Percentiles rank a stretch among this genome's conserved stretches.
phyloP scores from a whole-genome alignment of 495 filamentous ascomycete species.

The Annulohypoxylon bovei region DNA sequence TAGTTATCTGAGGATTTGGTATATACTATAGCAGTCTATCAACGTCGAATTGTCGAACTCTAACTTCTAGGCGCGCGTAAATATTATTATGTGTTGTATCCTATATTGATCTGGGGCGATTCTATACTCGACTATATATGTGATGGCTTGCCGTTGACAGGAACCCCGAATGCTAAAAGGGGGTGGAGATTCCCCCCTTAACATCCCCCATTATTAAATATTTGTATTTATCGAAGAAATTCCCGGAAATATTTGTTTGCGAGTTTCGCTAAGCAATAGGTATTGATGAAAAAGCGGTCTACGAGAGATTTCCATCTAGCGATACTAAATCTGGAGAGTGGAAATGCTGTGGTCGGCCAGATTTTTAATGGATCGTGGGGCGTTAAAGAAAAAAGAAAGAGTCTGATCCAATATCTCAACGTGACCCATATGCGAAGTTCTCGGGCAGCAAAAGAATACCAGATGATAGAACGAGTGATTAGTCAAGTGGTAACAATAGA shows the following conservation, averaged over 20 bases:
- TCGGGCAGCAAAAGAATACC: not conserved
- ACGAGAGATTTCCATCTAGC: not conserved
- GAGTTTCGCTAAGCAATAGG: not conserved
- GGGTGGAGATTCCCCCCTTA: too few species aligned
- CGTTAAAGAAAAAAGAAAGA: not conserved
- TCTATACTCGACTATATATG: too few species aligned
- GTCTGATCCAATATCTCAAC: not conserved
- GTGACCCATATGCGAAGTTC: not conserved
- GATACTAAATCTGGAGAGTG: constrained; percentile 10
- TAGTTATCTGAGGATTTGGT: too few species aligned
- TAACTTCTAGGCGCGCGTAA: not conserved
- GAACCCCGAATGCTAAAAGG: not conserved
- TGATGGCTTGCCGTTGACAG: not conserved
- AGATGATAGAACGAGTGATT: not conserved
- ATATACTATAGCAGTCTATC: not conserved
- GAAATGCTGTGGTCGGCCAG: not conserved
- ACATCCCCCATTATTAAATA: not conserved
- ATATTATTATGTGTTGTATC: not conserved
- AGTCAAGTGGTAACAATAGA: not conserved
- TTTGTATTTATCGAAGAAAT: not conserved
- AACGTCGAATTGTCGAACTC: not conserved
- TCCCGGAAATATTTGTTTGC: not conserved
- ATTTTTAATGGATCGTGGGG: not conserved
- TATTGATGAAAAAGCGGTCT: constrained; percentile 1
- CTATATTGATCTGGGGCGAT: too few species aligned